Percentiles rank a stretch among this genome's conserved stretches.
Conservation (phyloP, 495 filamentous ascomycete species). For the Extremus antarcticus region DNA sequence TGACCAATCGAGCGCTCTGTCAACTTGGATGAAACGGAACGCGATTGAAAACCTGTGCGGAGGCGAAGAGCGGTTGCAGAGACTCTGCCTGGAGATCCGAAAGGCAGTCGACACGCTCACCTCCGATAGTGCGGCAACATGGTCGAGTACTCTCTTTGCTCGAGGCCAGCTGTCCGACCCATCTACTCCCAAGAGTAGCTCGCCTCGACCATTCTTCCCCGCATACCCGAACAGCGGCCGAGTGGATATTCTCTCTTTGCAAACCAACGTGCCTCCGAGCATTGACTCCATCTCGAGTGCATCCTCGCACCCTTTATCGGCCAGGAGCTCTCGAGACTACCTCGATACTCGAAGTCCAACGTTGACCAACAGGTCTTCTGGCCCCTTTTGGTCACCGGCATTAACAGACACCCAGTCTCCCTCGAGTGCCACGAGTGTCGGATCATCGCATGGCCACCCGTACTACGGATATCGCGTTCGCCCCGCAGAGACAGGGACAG, state of each 20-base stretch:
- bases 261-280: slow-evolving; percentile 7
- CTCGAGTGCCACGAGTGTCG: slow-evolving; percentile 28
- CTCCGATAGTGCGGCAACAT: slow-evolving; percentile 76
- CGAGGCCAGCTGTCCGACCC: slow-evolving; percentile 57
- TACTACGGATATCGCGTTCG: slow-evolving; percentile 12
- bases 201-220: slow-evolving; percentile 74
- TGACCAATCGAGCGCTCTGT: slow-evolving; percentile 80
- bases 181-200: slow-evolving; percentile 60
- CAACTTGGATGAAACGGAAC: slow-evolving; percentile 70
- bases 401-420: slow-evolving; percentile 43
- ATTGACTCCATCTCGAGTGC: slow-evolving; percentile 11
- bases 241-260: background rate
- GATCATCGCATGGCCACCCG: slow-evolving; percentile 41
- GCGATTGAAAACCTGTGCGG: slow-evolving; percentile 89
- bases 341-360: slow-evolving; percentile 57
- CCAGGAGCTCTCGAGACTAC: slow-evolving; percentile 50
- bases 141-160: slow-evolving; percentile 82
- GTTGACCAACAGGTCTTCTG: slow-evolving; percentile 63
- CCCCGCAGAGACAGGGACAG: background rate
- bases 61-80: slow-evolving; percentile 90
- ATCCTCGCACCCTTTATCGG: slow-evolving; percentile 13
- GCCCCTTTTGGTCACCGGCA: slow-evolving; percentile 83
- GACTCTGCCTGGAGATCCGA: slow-evolving; percentile 85
- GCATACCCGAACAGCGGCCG: slow-evolving; percentile 51
- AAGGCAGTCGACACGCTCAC: slow-evolving; percentile 78